Evolutionary conservation across 257 asterid genomes (phyloP), one percentile per base, ranked within the genome.

Genomic region (Salvia rosmarinus): DNA sequence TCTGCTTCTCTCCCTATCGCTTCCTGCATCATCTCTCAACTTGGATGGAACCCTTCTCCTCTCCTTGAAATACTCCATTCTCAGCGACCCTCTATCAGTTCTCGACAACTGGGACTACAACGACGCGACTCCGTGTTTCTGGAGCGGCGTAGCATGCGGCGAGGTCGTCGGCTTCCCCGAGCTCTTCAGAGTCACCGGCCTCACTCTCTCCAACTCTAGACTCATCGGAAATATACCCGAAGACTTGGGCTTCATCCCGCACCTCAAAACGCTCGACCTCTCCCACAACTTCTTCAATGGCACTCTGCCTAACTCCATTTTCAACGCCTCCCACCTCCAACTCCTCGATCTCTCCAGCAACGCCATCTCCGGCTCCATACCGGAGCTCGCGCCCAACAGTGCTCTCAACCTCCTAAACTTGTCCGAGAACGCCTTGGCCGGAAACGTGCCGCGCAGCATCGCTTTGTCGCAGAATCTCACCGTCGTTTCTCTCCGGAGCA

Each of bases 61-160:
- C 75, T 84, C 99, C 3, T 83, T 94, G 87, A 94, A 89, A 63
- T 91, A 94, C 90, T 86, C 96, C 43, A 4, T 86, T 54, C 74
- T 88, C 2, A 81, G 78, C 66, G 99, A 94, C 83, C 96, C 98
- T 68, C 79, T 88, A 42, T 91, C 88, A 8, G 91, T 85, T 78
- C 95, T 91, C 65, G 96, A 82, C 3, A 85, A 82, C 62, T 94
- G 99, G 99, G 75, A 89, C 57, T 94, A 94, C 72, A 84, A 72
- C 47, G 98, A 89, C 57, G 85, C 51, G 37, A 85, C 78, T 10
- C 96, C 99, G 1, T 94, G 99, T 79, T 16, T 72, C 9, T 94
- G 99, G 99, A 77, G 63, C 9, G 98, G 99, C 23, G 89, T 94
- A 4, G 79, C 67, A 2, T 94, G 99, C 77, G 87, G 78, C 17